Evolutionary conservation across 306 rosid species (phyloP), one percentile per base, ranked within the genome.

Genomic region (Glycine latifolia): DNA sequence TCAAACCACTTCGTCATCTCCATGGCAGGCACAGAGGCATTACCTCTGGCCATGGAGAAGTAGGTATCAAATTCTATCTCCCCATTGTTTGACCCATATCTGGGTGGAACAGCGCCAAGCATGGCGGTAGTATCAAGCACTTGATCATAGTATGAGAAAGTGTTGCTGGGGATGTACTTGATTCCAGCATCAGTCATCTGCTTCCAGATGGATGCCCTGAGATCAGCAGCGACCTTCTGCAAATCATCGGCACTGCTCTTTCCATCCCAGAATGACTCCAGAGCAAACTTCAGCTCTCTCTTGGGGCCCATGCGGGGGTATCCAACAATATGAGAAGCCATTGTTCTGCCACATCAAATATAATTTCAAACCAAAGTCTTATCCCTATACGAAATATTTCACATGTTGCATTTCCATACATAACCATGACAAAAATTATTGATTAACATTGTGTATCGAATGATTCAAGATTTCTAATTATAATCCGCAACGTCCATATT

Each of bases 1-100:
- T 94, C 98, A 12, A 94, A 91, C 98, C 98, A 94, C 89, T 94
- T 94, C 85, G 98, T 94, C 98, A 94, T 94, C 75, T 94, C 98
- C 98, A 94, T 94, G 41, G 98, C 98, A 3, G 97, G 98, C 1
- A 91, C 91, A 31, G 97, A 78, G 63, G 94, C 93, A 78, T 93
- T 93, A 70, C 97, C 97, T 77, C 97, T 90, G 60, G 91, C 97
- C 98, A 94, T 94, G 72, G 98, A 91, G 86, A 94, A 94, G 89
- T 87, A 94, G 12, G 92, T 92, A 60, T 89, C 94, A 8, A 94
- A 94, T 62, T 92, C 94, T 71, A 94, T 94, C 87, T 93, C 98
- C 13, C 98, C 97, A 13, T 97, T 93, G 2, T 71, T 82, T 92
- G 91, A 93, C 6, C 92, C 92, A 8, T 94, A 94, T 86, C 98